Base-by-base conservation (phyloP, 2,329 filamentous ascomycete species). In the Sarocladium strictum region DNA sequence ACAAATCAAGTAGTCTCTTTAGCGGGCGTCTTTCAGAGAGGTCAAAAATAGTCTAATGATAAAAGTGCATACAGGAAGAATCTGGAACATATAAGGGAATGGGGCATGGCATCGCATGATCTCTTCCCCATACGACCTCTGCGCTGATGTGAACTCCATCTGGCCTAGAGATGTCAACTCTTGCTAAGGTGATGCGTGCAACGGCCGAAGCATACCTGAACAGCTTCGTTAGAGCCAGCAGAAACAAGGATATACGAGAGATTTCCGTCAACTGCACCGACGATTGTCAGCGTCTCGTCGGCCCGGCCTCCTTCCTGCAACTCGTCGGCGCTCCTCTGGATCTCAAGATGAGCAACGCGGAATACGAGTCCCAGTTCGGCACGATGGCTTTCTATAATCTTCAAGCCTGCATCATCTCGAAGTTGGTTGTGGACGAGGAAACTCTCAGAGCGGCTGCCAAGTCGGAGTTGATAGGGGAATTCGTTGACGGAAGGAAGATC, bases 311-410 rank as follows among this genome's bases (percentile, higher is more conserved):
- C 4, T 51, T n/a, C 17, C 47, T 51, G 3, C 15, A 51, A 12
- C 47, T 33, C 3, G 47, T 51, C 19, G 47, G 47, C 15, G 47
- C 47, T 12, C 47, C 47, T 21, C 27, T 29, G 35, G 47, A 17
- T 19, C 21, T n/a, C 11, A 33, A 9, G 10, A 51, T 51, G 47
- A 19, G 5, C 26, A 51, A 51, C 27, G 17, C 27, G 4, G 47
- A 51, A 17, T 51, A 35, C n/a, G 47, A 51, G 15, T 11, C 47
- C 14, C 47, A 51, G 47, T 51, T 51, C 27, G 11, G 17, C 47
- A 27, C 11, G 3, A 51, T 51, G 47, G 47, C 14, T 6, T 51
- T 51, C 47, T 51, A 51, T n/a, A 17, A 21, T n/a, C 29, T 51
- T 17, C 21, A 12, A 3, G 27, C 33, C 27, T 32, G 23, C 15